phyloP scores from a whole-genome alignment of 108 stramenopile genomes.

The Nitzschia sp. region DNA sequence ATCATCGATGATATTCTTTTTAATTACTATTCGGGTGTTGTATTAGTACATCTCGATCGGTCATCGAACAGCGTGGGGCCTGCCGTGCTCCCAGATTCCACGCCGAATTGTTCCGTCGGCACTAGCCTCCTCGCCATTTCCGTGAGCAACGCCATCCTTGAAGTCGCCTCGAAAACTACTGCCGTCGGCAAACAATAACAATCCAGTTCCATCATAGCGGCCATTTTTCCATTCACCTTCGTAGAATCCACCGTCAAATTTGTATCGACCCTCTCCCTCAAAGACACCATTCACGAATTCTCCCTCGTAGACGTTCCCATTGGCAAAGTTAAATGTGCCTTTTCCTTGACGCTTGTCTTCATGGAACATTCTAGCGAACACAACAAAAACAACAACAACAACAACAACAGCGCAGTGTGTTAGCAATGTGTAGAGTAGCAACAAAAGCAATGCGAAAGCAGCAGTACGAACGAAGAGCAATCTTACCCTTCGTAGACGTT shows the following conservation, averaged over 20 bases:
- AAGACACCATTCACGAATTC: constrained; percentile 44
- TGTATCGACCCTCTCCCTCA: constrained; percentile 34
- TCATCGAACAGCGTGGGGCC: constrained; percentile 10
- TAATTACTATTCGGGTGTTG: too few species aligned
- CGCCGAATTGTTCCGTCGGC: constrained; percentile 24
- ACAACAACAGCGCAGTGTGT: too few species aligned
- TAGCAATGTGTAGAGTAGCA: too few species aligned
- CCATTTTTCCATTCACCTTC: constrained; percentile 46
- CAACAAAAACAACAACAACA: too few species aligned
- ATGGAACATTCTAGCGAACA: too few species aligned
- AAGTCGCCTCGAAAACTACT: constrained; percentile 41
- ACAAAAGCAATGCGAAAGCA: too few species aligned
- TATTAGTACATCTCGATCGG: too few species aligned
- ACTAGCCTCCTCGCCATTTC: constrained; percentile 31
- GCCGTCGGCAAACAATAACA: constrained; percentile 34
- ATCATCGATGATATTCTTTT: too few species aligned
- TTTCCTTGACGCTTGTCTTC: constrained; percentile 50
- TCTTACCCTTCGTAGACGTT: constrained; percentile 40
- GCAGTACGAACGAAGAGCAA: too few species aligned
- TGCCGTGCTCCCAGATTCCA: constrained; percentile 40
- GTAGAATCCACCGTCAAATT: constrained; percentile 41
- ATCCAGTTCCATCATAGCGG: constrained; percentile 36
- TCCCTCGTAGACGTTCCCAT: constrained; percentile 54
- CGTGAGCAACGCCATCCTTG: constrained; percentile 36
- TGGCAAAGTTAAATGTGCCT: constrained; percentile 44